Evolutionary conservation across 306 rosid species (phyloP), one percentile per base, ranked within the genome.

Genomic region (Prunus padus): DNA sequence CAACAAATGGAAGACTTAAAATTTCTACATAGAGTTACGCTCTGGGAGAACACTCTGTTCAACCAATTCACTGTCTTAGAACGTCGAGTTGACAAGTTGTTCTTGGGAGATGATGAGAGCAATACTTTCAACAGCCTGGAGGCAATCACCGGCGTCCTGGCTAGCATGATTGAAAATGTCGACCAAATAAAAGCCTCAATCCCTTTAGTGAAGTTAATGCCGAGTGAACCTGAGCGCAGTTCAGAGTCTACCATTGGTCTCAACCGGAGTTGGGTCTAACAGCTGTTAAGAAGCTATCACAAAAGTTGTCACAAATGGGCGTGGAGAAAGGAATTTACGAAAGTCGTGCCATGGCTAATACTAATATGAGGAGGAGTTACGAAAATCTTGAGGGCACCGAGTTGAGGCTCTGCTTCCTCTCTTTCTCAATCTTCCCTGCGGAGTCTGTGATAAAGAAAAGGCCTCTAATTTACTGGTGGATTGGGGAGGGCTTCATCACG

Each of bases 381-480:
- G 40, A 70, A 1, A 19, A 67, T 15, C 37, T 76, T 7, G 37
- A 46, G 23, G 50, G 37, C n/a, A 33, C 11, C 12, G 40, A 55
- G 5, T 11, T 54, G 9, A 78, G 26, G 61, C 4, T 74, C n/a
- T 82, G 86, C 55, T 70, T 75, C 22, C 20, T 77, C 44, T 61
- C 57, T 12, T 40, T 78, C 26, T 50, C 86, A 0, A 13, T 82
- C 7, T 78, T 82, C 50, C 67, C 82, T 0, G 70, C 37, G 15
- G 54, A 57, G 40, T 69, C 45, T 31, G 40, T 28, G 30, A 28
- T 28, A 28, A 28, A 28, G 0, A 28, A 28, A 28, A 28, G 30
- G 30, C 30, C 30, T 59, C 25, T 78, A 12, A 74, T 79, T 16
- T 82, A 82, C 65, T 82, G 77, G 86, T 82, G 86, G 86, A 67